A percentile compares a stretch with the other conserved stretches of the same genome.
phyloP scores from a whole-genome alignment of 345 rosid species.

The Capsella bursapastoris region DNA sequence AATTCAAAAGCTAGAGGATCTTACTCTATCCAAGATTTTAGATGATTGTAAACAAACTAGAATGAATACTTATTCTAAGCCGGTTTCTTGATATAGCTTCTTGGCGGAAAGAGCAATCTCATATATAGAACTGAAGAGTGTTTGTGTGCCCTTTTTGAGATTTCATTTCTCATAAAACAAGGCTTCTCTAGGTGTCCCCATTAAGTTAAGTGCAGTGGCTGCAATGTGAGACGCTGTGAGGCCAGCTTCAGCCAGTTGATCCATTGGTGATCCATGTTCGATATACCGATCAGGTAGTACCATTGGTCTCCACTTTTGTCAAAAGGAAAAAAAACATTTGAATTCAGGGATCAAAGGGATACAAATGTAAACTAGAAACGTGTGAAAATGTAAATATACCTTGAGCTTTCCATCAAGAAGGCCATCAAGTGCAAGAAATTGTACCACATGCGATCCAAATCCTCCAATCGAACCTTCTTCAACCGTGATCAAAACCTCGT shows the following conservation, averaged over 20 bases:
- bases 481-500: slow-evolving; percentile 71
- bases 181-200: slow-evolving; percentile 67
- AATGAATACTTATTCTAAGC: neutral
- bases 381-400: slow-evolving; percentile 26
- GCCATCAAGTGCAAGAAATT: slow-evolving; percentile 72
- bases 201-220: slow-evolving; percentile 73
- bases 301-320: slow-evolving; percentile 83
- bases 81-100: too few species aligned
- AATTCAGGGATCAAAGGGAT: neutral
- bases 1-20: neutral
- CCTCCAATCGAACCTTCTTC: slow-evolving; percentile 95
- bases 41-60: neutral
- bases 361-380: neutral
- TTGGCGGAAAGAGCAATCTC: neutral
- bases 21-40: too few species aligned
- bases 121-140: neutral
- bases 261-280: slow-evolving; percentile 81
- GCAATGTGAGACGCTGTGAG: slow-evolving; percentile 88
- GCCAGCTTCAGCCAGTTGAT: slow-evolving; percentile 79
- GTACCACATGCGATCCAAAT: slow-evolving; percentile 83
- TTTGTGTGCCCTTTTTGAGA: neutral
- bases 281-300: slow-evolving; percentile 82
- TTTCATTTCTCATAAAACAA: slow-evolving; percentile 31
- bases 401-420: slow-evolving; percentile 80
- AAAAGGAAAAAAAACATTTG: neutral